Evolutionary conservation across 331 rosid genomes (phyloP).

Genomic region (Acacia pycnantha): DNA sequence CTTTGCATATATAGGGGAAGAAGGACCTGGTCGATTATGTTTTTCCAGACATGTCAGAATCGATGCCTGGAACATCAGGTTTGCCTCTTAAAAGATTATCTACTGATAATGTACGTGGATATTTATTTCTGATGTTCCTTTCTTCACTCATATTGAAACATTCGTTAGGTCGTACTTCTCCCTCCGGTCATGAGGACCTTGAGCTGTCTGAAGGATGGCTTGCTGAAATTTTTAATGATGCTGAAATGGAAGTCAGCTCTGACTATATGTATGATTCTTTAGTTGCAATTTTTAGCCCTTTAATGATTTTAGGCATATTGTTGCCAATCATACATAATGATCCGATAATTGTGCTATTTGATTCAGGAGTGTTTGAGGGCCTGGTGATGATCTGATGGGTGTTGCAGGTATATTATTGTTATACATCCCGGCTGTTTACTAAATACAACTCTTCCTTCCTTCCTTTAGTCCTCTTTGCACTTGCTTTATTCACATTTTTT

Average conservation of each 20-base stretch:
- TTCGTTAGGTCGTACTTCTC: constrained; percentile 50
- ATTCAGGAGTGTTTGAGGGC: constrained; percentile 64
- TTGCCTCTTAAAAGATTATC: constrained; percentile 25
- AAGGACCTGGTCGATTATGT: constrained; percentile 48
- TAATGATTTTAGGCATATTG: constrained; percentile 6
- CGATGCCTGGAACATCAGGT: constrained; percentile 64
- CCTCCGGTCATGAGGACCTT: constrained; percentile 53
- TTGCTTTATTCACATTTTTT: too few relatives aligned
- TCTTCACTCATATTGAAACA: constrained; percentile 27
- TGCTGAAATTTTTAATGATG: constrained; percentile 72
- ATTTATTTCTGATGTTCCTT: constrained; percentile 1
- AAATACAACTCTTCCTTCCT: too few relatives aligned
- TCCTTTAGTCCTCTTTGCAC: too few relatives aligned
- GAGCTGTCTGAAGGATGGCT: constrained; percentile 72
- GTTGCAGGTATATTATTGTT: constrained; percentile 44
- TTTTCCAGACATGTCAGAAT: constrained; percentile 33
- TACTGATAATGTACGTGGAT: constrained; percentile 8
- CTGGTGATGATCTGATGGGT: constrained; percentile 59
- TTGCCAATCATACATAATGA: constrained; percentile 2
- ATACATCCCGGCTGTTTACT: too few relatives aligned
- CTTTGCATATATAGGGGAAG: constrained; percentile 47
- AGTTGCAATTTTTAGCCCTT: not conserved
- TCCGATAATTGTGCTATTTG: constrained; percentile 43
- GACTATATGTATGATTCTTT: constrained; percentile 72
- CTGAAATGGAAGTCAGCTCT: constrained; percentile 65